A percentile compares a stretch with the other conserved stretches of the same genome.
Evolutionary conservation across 108 stramenopile genomes (phyloP).

Genomic region (Chaetoceros muelleri): DNA sequence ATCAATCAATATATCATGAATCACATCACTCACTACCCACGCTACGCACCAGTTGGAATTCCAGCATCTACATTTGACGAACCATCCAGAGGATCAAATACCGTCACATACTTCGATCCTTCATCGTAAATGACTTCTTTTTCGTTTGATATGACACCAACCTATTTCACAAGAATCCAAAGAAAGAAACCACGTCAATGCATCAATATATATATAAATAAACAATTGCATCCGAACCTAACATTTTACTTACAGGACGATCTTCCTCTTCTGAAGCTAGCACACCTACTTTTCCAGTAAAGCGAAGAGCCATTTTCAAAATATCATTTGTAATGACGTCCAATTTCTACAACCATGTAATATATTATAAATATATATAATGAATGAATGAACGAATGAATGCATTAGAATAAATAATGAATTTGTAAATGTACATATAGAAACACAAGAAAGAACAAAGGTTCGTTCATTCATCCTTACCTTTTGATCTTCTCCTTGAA

Average conservation of each 20-base stretch:
- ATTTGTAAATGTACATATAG: too few species aligned
- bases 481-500: constrained; percentile 70
- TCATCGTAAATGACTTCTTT: constrained; percentile 15
- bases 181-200: too few species aligned
- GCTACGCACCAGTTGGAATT: constrained; percentile 88
- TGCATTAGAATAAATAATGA: too few species aligned
- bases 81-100: constrained; percentile 93
- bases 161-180: constrained; percentile 1
- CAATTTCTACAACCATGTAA: constrained; percentile 53
- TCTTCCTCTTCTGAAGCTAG: constrained; percentile 53
- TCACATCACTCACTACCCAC: too few species aligned
- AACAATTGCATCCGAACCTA: too few species aligned
- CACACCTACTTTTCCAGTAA: constrained; percentile 43
- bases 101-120: constrained; percentile 42
- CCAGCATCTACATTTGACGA: constrained; percentile 89
- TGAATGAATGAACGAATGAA: too few species aligned
- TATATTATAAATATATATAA: too few species aligned
- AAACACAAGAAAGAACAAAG: too few species aligned
- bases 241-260: constrained; percentile 23
- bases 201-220: too few species aligned
- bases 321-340: constrained; percentile 88
- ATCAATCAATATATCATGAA: too few species aligned
- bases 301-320: constrained; percentile 71
- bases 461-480: neutral
- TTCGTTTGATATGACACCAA: constrained; percentile 7